Conservation (phyloP, 2,329 filamentous ascomycete genomes). For the Dothiorella sarmentorum region DNA sequence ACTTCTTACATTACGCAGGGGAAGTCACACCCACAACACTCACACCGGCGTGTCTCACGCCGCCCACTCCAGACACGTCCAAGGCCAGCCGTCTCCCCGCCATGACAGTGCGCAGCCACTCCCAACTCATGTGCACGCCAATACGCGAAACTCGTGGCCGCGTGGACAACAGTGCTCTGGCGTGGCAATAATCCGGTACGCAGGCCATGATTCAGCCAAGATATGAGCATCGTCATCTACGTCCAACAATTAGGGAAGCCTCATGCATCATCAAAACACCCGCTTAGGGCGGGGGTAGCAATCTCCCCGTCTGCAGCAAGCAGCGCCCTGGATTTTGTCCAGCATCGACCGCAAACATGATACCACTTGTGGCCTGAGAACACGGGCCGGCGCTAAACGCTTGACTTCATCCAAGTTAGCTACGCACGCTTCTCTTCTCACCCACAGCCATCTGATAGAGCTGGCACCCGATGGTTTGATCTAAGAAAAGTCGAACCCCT, state of each 20-base stretch:
- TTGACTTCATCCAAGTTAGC: constrained; percentile 13
- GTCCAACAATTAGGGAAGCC: constrained; percentile 1
- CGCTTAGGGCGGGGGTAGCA: neutral
- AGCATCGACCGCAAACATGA: neutral
- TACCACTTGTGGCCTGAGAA: constrained; percentile 13
- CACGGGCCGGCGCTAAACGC: constrained; percentile 1
- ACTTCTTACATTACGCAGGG: neutral
- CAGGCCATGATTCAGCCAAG: neutral
- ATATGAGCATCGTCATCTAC: constrained; percentile 7
- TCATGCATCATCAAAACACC: constrained; percentile 6
- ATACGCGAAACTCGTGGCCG: neutral
- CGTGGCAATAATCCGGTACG: neutral
- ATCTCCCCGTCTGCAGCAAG: constrained; percentile 7
- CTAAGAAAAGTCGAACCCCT: neutral
- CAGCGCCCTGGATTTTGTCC: neutral
- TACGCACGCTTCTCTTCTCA: constrained; percentile 6
- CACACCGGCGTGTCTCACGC: neutral
- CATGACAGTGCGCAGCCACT: neutral
- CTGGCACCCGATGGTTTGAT: constrained; percentile 3
- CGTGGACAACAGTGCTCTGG: neutral
- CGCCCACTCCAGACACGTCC: neutral
- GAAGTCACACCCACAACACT: neutral
- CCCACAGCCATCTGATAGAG: constrained; percentile 7
- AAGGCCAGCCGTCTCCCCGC: neutral
- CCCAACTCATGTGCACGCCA: neutral